These are phyloP conservation scores for Gracilaria caudata DNA, from an alignment of 23 red algal genomes.

Conservation along the genomic window DNA sequence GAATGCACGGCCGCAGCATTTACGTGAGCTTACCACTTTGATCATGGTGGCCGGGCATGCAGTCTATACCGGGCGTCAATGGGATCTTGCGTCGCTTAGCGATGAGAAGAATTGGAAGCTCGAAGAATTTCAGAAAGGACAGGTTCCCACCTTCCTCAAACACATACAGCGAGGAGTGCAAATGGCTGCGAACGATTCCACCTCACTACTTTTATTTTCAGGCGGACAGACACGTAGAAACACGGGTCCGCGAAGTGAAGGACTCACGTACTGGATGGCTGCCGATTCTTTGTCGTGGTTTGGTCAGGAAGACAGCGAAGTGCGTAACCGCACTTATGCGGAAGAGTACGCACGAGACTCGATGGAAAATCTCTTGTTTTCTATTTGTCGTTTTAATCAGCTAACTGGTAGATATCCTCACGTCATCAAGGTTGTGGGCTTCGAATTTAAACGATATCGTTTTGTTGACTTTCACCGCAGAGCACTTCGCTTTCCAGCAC, in stretches of 20 bases:
- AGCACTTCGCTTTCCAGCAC: conserved; percentile 74
- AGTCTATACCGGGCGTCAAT: conserved; percentile 56
- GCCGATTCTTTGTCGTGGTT: conserved; percentile 63
- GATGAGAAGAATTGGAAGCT: conserved; percentile 80
- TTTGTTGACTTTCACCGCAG: conserved; percentile 71
- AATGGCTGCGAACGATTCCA: conserved; percentile 62
- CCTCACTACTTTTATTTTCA: conserved; percentile 81
- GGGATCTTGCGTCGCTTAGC: conserved; percentile 22
- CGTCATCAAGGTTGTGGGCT: conserved; percentile 78
- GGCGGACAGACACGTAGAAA: conserved; percentile 74
- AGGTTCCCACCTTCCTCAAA: conserved; percentile 67
- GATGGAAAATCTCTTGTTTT: conserved; percentile 91
- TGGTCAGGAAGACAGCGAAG: conserved; percentile 4
- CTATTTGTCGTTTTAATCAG: conserved; percentile 90
- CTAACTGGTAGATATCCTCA: conserved; percentile 76
- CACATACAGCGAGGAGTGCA: conserved; percentile 75
- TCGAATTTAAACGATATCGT: conserved; percentile 81
- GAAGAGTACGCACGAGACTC: conserved; percentile 90
- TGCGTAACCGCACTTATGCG: conserved; percentile 54
- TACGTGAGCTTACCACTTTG: conserved; percentile 51
- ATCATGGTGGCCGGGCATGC: conserved; percentile 91
- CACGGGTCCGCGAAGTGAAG: conserved; percentile 73
- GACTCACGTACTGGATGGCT: conserved; percentile 76
- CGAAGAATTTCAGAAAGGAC: conserved; percentile 79
- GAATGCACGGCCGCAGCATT: conserved; percentile 19